These are phyloP conservation scores for Cladosporium sp. DNA, from an alignment of 2,329 filamentous ascomycete species.

Conservation along the genomic window DNA sequence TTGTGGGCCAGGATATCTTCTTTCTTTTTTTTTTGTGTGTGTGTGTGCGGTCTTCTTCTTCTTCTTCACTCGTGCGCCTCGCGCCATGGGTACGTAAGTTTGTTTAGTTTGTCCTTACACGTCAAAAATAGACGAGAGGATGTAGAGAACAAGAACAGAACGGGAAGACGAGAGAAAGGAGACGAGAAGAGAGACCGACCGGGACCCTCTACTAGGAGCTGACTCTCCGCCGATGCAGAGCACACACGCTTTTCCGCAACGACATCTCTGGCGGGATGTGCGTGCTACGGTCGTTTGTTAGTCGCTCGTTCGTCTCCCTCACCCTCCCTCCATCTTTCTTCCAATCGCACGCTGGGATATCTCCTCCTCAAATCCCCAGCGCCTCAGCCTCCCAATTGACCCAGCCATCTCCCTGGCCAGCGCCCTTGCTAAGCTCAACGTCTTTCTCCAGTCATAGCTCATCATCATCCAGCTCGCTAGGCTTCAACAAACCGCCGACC, in stretches of 20 bases:
- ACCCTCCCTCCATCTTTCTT: neutral
- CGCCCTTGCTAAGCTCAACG: slow-evolving; percentile 26
- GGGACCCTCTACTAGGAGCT: neutral
- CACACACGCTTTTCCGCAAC: too few species aligned
- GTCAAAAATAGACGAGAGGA: neutral
- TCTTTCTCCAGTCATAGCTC: slow-evolving; percentile 73
- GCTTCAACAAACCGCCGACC: slow-evolving; percentile 92
- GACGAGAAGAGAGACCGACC: neutral
- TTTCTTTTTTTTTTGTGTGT: too few species aligned
- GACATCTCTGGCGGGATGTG: too few species aligned
- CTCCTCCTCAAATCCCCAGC: slow-evolving; percentile 9
- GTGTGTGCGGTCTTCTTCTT: too few species aligned
- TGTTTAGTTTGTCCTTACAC: too few species aligned
- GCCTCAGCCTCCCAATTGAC: slow-evolving; percentile 10
- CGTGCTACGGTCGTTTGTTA: too few species aligned
- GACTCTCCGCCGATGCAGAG: too few species aligned
- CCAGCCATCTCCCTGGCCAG: neutral
- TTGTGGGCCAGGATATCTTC: slow-evolving; percentile 12
- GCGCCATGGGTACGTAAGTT: too few species aligned
- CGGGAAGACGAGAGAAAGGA: neutral
- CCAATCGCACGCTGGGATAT: neutral
- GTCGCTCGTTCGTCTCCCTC: too few species aligned
- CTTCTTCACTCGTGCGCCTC: neutral
- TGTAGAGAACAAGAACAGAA: neutral
- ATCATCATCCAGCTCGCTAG: slow-evolving; percentile 81